Conservation (phyloP, 2,329 filamentous ascomycete species). For the Teratosphaeria pseudoeucalypti region DNA sequence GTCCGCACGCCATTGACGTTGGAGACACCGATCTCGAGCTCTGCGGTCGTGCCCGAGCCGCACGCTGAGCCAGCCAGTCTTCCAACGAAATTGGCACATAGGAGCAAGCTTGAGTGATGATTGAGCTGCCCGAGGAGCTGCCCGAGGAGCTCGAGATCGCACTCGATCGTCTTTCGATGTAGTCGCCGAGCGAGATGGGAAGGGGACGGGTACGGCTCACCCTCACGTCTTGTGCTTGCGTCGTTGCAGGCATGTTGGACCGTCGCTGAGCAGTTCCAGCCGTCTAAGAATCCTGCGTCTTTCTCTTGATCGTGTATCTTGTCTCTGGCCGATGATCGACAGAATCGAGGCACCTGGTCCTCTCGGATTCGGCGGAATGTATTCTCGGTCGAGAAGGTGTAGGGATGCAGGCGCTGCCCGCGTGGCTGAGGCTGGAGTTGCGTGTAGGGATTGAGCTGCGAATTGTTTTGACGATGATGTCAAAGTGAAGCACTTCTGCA, state of each 20-base stretch:
- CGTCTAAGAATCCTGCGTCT: background rate
- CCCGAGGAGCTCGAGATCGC: background rate
- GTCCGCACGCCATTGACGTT: background rate
- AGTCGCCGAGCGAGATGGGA: background rate
- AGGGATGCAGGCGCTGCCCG: background rate
- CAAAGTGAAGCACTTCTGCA: background rate
- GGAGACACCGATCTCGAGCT: background rate
- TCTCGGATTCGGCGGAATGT: background rate
- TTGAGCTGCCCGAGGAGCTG: background rate
- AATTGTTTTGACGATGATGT: background rate
- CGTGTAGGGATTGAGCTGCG: background rate
- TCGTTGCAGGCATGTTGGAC: conserved; percentile 3
- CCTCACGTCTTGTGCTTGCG: conserved; percentile 5
- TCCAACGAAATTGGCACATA: background rate
- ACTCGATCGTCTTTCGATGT: background rate
- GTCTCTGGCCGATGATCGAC: background rate
- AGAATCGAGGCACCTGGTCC: background rate
- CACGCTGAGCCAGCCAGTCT: background rate
- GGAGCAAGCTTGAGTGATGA: background rate
- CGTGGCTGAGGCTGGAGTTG: background rate
- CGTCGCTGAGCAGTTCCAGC: background rate
- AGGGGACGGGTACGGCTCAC: conserved; percentile 2
- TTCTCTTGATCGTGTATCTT: background rate
- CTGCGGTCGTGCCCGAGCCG: background rate
- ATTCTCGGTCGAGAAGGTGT: background rate